Evolutionary conservation across 208 protist genomes (phyloP).

Genomic region (Herpetomonas tarakana): DNA sequence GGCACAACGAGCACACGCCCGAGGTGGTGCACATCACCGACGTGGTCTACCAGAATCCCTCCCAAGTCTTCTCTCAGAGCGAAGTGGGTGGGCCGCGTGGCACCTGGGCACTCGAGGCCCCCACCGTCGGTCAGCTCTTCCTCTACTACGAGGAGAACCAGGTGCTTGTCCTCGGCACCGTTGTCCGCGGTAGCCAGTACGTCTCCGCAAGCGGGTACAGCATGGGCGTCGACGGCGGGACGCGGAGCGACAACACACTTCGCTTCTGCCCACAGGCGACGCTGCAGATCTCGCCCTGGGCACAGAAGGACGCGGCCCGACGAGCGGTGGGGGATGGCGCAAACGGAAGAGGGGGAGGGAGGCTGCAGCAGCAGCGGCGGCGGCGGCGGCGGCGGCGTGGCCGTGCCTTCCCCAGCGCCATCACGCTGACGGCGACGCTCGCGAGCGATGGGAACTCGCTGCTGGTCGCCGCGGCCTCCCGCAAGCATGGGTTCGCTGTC

Average conservation of each 20-base stretch:
- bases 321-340: too few species aligned
- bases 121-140: slow-evolving; percentile 31
- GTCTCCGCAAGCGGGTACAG: neutral
- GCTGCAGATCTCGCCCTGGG: neutral
- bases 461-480: slow-evolving; percentile 32
- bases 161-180: slow-evolving; percentile 33
- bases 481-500: slow-evolving; percentile 27
- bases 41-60: slow-evolving; percentile 23
- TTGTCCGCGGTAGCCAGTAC: slow-evolving; percentile 18
- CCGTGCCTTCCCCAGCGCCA: neutral
- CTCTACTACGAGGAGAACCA: slow-evolving; percentile 43
- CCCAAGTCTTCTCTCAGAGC: slow-evolving; percentile 31
- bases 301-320: neutral
- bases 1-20: slow-evolving; percentile 14
- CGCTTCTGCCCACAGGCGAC: neutral
- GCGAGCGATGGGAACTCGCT: slow-evolving; percentile 17
- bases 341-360: neutral
- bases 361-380: slow-evolving; percentile 5
- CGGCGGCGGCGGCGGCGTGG: slow-evolving; percentile 10
- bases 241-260: neutral
- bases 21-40: slow-evolving; percentile 31
- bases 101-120: slow-evolving; percentile 16
- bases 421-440: neutral
- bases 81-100: slow-evolving; percentile 12
- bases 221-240: slow-evolving; percentile 2